Evolutionary conservation across 2,329 filamentous ascomycete species (phyloP).

Genomic region (Amauroascus niger): DNA sequence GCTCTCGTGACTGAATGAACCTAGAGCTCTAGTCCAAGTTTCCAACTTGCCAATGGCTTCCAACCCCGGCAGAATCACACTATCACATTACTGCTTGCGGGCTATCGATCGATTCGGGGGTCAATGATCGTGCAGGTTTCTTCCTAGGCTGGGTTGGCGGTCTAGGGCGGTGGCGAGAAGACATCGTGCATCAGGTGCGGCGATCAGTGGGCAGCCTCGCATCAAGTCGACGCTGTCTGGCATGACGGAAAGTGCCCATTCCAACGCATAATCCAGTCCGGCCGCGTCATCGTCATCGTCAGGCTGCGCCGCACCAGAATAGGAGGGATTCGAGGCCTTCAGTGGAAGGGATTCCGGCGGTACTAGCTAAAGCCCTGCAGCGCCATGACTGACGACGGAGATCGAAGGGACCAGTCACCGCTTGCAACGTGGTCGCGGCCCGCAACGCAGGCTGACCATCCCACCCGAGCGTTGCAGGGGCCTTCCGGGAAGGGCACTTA

Average conservation of each 20-base stretch:
- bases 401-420: neutral
- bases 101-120: neutral
- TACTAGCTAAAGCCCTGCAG: neutral
- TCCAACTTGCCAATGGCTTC: neutral
- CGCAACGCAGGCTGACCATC: neutral
- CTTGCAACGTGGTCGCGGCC: neutral
- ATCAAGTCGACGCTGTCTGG: no score
- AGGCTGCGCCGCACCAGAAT: constrained; percentile 4
- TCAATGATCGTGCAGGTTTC: neutral
- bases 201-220: neutral
- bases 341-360: neutral
- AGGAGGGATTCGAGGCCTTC: constrained; percentile 1
- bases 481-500: neutral
- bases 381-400: neutral
- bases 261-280: constrained; percentile 3
- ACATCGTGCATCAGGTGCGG: neutral
- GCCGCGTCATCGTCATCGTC: constrained; percentile 1
- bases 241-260: neutral
- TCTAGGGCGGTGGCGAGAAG: constrained; percentile 6
- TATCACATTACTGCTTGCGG: constrained; percentile 7
- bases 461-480: neutral
- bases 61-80: constrained; percentile 2
- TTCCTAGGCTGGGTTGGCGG: neutral
- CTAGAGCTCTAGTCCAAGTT: constrained; percentile 4
- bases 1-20: neutral